Evolutionary conservation across 2,329 filamentous ascomycete species (phyloP), one percentile per base, ranked within the genome.

Genomic region (Leptodontidium sp.): DNA sequence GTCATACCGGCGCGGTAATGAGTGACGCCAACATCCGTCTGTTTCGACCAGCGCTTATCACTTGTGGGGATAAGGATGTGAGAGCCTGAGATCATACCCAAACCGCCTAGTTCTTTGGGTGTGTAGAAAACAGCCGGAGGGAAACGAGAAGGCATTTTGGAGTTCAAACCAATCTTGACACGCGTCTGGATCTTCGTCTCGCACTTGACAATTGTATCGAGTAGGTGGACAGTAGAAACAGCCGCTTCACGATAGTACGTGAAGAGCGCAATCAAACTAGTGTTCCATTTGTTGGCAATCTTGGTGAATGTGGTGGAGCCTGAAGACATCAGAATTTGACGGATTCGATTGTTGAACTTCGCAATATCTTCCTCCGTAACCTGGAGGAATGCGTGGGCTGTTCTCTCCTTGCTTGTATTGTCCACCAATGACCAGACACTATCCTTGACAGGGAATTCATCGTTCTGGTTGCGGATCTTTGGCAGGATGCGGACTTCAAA

Each of bases 231-330:
- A 0, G 97, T 99, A 0, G 95, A 97, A 1, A 98, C 95, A 17
- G 96, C 96, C 59, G 96, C 96, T 79, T 99, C 96, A 79, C 96
- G 93, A 79, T 99, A 99, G 81, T 99, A 99, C 0, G 96, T 98
- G 82, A 99, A 99, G 32, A 99, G 87, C 0, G 96, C 94, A 77
- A 99, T 99, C 74, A 99, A 82, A 1, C 93, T 96, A 0, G 96
- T 99, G 81, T 99, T 99, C 96, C 97, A 99, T 83, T 99, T 99
- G 83, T 99, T 99, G 58, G 97, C 96, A 77, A 99, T 99, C 87
- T 99, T 99, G 57, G 96, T 99, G 82, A 99, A 99, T 0, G 96
- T 99, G 0, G 96, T 99, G 5, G 93, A 97, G n/a, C 96, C 97
- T 68, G 96, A 98, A 12, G 95, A 98, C 96, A 99, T 99, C 67